Percentiles rank a stretch among this genome's conserved stretches.
These are phyloP conservation scores for Stemphylium vesicarium DNA, from an alignment of 2,329 filamentous ascomycete species.

Conservation along the genomic window DNA sequence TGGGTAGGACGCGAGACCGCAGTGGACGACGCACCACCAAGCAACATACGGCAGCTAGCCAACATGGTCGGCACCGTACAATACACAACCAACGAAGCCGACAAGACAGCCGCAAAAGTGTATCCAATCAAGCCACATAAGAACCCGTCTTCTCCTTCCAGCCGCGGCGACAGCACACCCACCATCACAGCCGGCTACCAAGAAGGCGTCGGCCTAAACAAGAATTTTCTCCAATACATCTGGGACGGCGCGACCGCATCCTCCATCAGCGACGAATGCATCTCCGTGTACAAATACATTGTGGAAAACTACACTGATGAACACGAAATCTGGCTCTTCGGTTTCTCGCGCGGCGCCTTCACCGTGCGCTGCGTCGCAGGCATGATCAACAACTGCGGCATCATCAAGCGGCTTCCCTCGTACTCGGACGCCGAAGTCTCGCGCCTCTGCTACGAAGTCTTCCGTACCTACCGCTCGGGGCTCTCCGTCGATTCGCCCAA, in stretches of 20 bases:
- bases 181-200: constrained; percentile 46
- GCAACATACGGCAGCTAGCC: constrained; percentile 44
- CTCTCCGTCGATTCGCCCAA: constrained; percentile 38
- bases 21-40: constrained; percentile 33
- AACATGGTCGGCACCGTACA: constrained; percentile 39
- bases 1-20: constrained; percentile 46
- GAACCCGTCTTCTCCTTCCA: neutral
- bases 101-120: constrained; percentile 23
- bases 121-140: constrained; percentile 27
- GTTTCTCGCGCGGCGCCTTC: constrained; percentile 56
- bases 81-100: constrained; percentile 10
- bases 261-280: constrained; percentile 45
- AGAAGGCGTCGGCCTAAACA: constrained; percentile 45
- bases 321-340: constrained; percentile 55
- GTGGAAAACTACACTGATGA: constrained; percentile 42
- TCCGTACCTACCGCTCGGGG: constrained; percentile 40
- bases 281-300: constrained; percentile 45
- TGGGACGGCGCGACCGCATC: constrained; percentile 47
- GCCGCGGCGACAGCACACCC: neutral
- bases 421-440: constrained; percentile 25
- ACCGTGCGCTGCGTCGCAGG: constrained; percentile 53
- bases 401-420: constrained; percentile 31
- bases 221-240: constrained; percentile 46
- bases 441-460: constrained; percentile 40
- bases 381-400: constrained; percentile 53